A percentile compares a stretch with the other conserved stretches of the same genome.
Conservation (phyloP, 1,284 basidiomycete species). For the Singerocomus rubriflavus region DNA sequence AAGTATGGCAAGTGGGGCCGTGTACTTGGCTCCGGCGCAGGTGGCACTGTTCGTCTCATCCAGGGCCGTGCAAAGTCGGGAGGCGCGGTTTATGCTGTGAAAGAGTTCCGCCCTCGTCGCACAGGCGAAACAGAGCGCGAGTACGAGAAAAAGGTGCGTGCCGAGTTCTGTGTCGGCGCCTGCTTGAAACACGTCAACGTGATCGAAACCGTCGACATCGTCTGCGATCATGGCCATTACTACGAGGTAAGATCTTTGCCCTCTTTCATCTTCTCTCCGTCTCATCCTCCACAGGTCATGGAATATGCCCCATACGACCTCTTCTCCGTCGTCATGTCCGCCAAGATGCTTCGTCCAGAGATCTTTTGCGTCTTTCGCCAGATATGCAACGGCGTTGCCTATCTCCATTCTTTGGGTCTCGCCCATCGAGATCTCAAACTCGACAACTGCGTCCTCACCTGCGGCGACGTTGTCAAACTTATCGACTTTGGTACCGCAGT, state of each 20-base stretch:
- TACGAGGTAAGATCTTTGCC: conserved; percentile 72
- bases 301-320: conserved; percentile 99
- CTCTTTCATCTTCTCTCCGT: not conserved
- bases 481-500: conserved; percentile 99
- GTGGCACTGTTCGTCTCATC: conserved; percentile 96
- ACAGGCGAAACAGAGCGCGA: conserved; percentile 90
- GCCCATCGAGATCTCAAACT: conserved; percentile 99
- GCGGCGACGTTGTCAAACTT: conserved; percentile 92
- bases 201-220: conserved; percentile 98
- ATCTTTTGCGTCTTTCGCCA: conserved; percentile 99
- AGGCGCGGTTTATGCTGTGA: conserved; percentile 89
- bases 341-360: conserved; percentile 96
- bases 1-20: conserved; percentile 99
- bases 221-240: conserved; percentile 96
- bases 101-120: conserved; percentile 92
- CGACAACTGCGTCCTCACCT: conserved; percentile 99
- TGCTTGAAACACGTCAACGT: conserved; percentile 96
- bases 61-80: conserved; percentile 81
- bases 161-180: conserved; percentile 97
- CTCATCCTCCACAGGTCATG: conserved; percentile 74
- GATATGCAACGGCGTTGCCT: conserved; percentile 97
- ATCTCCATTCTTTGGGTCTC: conserved; percentile 95
- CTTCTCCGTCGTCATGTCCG: conserved; percentile 99
- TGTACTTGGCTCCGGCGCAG: conserved; percentile 92
- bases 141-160: conserved; percentile 98